These are phyloP conservation scores for Backusella sp. DNA, from an alignment of 192 early-diverging fungal species.

Conservation along the genomic window DNA sequence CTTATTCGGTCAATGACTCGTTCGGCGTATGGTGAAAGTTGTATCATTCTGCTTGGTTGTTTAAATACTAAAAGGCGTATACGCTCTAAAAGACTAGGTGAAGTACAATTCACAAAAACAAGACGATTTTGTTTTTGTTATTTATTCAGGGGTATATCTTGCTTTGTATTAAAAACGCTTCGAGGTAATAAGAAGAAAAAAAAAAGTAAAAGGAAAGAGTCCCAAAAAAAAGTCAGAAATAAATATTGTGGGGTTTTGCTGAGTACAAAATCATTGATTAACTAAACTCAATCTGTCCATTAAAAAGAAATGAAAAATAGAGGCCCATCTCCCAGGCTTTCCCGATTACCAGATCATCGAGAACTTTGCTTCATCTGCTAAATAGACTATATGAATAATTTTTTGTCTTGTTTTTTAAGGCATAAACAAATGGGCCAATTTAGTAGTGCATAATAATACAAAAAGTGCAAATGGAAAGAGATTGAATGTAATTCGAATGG, in stretches of 20 bases:
- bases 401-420: neutral
- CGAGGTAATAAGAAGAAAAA: neutral
- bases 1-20: constrained; percentile 34
- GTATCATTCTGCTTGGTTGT: constrained; percentile 10
- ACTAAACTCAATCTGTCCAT: constrained; percentile 1
- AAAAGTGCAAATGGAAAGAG: neutral
- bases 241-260: constrained; percentile 7
- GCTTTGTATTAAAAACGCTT: neutral
- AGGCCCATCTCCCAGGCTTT: constrained; percentile 1
- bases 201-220: neutral
- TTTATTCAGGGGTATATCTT: neutral
- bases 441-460: neutral
- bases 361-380: neutral
- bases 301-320: neutral
- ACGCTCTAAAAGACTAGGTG: neutral
- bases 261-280: constrained; percentile 2
- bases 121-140: neutral
- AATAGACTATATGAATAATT: neutral
- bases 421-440: neutral
- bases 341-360: neutral
- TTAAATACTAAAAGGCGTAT: neutral
- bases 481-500: neutral
- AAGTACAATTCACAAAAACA: neutral
- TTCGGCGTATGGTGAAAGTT: constrained; percentile 24
- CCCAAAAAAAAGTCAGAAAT: neutral